Evolutionary conservation across 805 yeast genomes (phyloP).

Genomic region (Wickerhamomyces bisporus): DNA sequence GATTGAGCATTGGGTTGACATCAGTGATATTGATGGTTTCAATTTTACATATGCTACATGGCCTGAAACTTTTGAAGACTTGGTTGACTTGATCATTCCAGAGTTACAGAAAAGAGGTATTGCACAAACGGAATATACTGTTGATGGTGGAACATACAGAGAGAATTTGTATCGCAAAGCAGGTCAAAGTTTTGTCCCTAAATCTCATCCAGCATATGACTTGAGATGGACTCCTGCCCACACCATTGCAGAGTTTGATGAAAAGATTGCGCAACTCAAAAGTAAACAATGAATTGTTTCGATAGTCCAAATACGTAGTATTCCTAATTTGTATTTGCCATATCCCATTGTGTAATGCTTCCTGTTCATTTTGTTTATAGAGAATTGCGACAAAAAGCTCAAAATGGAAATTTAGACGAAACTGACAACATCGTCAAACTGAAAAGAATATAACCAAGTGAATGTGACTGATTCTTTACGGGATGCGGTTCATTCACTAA

Average conservation of each 20-base stretch:
- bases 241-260: neutral
- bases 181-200: slow-evolving; percentile 5
- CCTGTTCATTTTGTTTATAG: no score
- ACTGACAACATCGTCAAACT: no score
- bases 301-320: no score
- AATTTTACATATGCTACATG: slow-evolving; percentile 35
- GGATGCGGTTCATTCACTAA: no score
- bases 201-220: slow-evolving; percentile 4
- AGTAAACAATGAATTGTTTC: no score
- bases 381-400: no score
- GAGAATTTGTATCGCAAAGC: slow-evolving; percentile 6
- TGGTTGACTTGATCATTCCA: slow-evolving; percentile 33
- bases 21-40: slow-evolving; percentile 38
- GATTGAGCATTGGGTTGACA: slow-evolving; percentile 35
- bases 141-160: slow-evolving; percentile 6
- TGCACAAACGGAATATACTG: slow-evolving; percentile 28
- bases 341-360: no score
- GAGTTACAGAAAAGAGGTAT: slow-evolving; percentile 31
- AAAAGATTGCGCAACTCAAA: slow-evolving; percentile 4
- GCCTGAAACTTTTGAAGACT: slow-evolving; percentile 37
- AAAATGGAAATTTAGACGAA: no score
- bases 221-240: slow-evolving; percentile 5
- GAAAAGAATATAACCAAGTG: no score
- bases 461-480: slow-evolving; percentile 3
- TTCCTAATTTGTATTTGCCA: no score